Evolutionary conservation across 2,329 filamentous ascomycete genomes (phyloP).

Genomic region (Arthrobotrys pseudoclavata): DNA sequence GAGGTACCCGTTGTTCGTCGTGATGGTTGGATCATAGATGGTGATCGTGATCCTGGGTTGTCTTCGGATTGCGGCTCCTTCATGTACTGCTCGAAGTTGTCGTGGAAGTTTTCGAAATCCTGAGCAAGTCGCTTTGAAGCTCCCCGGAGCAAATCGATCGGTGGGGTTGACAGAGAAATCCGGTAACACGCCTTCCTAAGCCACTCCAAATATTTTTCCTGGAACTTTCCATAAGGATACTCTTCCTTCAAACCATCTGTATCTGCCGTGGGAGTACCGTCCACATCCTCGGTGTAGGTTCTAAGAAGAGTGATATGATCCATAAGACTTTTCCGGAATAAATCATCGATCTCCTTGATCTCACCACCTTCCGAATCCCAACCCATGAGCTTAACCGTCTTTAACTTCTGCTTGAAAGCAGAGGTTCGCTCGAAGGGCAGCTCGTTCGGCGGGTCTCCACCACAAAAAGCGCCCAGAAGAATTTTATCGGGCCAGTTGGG

Average conservation of each 20-base stretch:
- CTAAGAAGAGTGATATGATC: constrained; percentile 8
- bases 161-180: not conserved
- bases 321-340: not conserved
- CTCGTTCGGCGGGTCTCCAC: not conserved
- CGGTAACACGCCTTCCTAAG: constrained; percentile 8
- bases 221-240: constrained; percentile 20
- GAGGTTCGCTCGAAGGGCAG: not conserved
- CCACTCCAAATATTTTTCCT: constrained; percentile 14
- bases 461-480: constrained; percentile 18
- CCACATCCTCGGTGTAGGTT: not conserved
- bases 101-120: constrained; percentile 3
- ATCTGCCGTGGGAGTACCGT: constrained; percentile 1
- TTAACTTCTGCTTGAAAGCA: constrained; percentile 25
- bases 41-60: constrained; percentile 3
- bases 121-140: not conserved
- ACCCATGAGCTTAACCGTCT: constrained; percentile 9
- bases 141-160: not conserved
- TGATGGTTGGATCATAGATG: constrained; percentile 3
- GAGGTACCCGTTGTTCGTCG: constrained; percentile 9
- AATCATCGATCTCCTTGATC: not conserved
- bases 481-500: constrained; percentile 26
- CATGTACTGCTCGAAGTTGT: not conserved
- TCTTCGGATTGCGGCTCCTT: not conserved
- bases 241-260: not conserved
- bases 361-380: constrained; percentile 7